Evolutionary conservation across 208 protist species (phyloP).

Genomic region (Wallacemonas sp.): DNA sequence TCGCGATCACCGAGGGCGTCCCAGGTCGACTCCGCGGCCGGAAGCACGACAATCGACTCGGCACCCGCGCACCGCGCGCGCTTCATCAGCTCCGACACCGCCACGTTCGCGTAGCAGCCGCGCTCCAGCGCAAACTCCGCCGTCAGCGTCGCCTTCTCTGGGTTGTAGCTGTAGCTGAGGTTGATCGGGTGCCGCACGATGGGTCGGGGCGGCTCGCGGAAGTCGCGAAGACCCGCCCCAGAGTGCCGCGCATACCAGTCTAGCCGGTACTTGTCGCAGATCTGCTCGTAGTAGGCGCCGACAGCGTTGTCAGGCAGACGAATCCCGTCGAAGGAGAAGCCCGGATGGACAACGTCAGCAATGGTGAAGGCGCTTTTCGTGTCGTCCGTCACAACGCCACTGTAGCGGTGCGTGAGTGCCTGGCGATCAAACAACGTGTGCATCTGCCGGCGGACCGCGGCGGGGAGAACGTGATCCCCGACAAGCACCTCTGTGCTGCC

Average conservation of each 20-base stretch:
- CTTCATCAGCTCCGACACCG: conserved; percentile 82
- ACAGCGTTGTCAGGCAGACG: conserved; percentile 63
- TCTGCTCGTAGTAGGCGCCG: conserved; percentile 66
- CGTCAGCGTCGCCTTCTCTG: conserved; percentile 36
- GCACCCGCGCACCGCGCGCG: conserved; percentile 61
- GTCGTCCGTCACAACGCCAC: conserved; percentile 33
- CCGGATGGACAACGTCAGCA: conserved; percentile 79
- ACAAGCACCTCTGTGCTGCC: conserved; percentile 45
- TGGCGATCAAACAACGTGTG: conserved; percentile 11
- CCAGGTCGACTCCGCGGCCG: conserved; percentile 59
- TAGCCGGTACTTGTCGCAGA: conserved; percentile 76
- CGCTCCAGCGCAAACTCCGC: conserved; percentile 78
- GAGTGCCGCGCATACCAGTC: conserved; percentile 77
- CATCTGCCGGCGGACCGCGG: conserved; percentile 29
- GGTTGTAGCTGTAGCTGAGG: conserved; percentile 61
- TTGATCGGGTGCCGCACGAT: conserved; percentile 79
- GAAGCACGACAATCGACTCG: conserved; percentile 60
- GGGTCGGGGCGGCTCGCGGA: conserved; percentile 76
- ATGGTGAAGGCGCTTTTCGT: conserved; percentile 53
- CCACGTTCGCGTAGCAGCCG: conserved; percentile 88
- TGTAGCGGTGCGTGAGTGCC: conserved; percentile 26
- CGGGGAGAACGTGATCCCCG: conserved; percentile 68
- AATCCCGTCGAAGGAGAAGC: conserved; percentile 81
- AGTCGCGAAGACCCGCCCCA: conserved; percentile 60
- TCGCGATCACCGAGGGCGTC: conserved; percentile 52